Base-by-base conservation (phyloP, 192 early-diverging fungal species). In the Obelidium mucronatum region DNA sequence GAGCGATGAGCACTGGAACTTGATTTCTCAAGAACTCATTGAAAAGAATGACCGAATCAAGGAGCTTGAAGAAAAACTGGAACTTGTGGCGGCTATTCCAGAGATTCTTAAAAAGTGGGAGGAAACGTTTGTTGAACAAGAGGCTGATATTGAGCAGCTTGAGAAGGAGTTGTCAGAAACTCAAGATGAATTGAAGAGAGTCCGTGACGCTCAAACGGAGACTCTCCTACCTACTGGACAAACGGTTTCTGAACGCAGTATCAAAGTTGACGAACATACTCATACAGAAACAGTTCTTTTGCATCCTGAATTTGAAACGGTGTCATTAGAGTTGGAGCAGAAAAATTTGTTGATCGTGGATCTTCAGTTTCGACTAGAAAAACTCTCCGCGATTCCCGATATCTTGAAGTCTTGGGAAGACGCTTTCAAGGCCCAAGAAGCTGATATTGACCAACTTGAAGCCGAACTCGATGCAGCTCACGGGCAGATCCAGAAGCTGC, bases 71-170 rank as follows among this genome's bases (percentile, higher is more conserved):
- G 72, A 48, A 39, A 62, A 74, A 44, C 44, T 74, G 4, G 58
- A 74, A 34, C 22, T 74, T n/a, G 72, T 62, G 15, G 39, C 58
- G 15, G 56, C 59, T 11, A 74, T 74, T 48, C 72, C 72, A 30
- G 72, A 30, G 3, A 63, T 74, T 2, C 33, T 74, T 4, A 42
- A 74, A 51, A 74, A 74, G 42, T 74, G 72, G 72, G 72, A 74
- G 31, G 60, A 74, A 31, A 62, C 72, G 6, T 74, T 74, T 37
- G 60, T 54, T 2, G 72, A 62, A 17, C 72, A 74, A 35, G 72
- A 74, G 40, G 52, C 52, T 5, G 59, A 74, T 11, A 22, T 62
- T 51, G 72, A 74, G 39, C 22, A 44, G 5, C 44, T 68, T 51
- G 66, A 68, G 48, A 68, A 68, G 44, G 39, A 52, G 30, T 30